Evolutionary conservation across 805 yeast genomes (phyloP).

Genomic region (Saccharomyces jurei): DNA sequence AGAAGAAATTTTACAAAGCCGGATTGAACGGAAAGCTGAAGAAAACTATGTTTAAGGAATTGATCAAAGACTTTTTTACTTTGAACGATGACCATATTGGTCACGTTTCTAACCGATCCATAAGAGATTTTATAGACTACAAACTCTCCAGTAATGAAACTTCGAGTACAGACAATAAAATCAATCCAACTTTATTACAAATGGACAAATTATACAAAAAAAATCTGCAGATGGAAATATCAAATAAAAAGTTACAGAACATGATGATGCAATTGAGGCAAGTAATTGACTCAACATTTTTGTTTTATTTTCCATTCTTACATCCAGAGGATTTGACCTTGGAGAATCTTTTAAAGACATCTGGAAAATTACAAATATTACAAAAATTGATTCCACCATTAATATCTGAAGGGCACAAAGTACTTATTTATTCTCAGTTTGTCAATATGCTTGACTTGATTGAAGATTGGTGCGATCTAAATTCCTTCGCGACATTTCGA

Average conservation of each 20-base stretch:
- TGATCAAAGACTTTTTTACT: conserved; percentile 44
- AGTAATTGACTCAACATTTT: conserved; percentile 78
- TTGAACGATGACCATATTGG: conserved; percentile 32
- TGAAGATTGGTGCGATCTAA: conserved; percentile 59
- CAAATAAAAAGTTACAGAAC: conserved; percentile 51
- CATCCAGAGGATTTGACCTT: conserved; percentile 36
- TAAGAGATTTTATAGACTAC: conserved; percentile 38
- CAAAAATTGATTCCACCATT: conserved; percentile 53
- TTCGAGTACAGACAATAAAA: conserved; percentile 1
- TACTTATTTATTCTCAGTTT: conserved; percentile 82
- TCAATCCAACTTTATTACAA: conserved; percentile 8
- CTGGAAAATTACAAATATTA: conserved; percentile 67
- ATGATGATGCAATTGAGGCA: conserved; percentile 77
- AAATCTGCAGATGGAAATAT: conserved; percentile 35
- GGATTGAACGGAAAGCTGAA: conserved; percentile 42
- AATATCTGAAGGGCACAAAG: conserved; percentile 48
- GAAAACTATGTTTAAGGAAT: conserved; percentile 37
- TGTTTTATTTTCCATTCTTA: conserved; percentile 72
- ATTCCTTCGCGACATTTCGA: conserved; percentile 43
- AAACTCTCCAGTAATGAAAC: conserved; percentile 18
- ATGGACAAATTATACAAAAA: conserved; percentile 26
- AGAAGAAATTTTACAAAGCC: conserved; percentile 51
- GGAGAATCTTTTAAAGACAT: conserved; percentile 40
- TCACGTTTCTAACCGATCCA: conserved; percentile 24
- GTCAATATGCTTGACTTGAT: conserved; percentile 73